Conservation (phyloP, 108 stramenopile species). For the Skeletonema marinoi region DNA sequence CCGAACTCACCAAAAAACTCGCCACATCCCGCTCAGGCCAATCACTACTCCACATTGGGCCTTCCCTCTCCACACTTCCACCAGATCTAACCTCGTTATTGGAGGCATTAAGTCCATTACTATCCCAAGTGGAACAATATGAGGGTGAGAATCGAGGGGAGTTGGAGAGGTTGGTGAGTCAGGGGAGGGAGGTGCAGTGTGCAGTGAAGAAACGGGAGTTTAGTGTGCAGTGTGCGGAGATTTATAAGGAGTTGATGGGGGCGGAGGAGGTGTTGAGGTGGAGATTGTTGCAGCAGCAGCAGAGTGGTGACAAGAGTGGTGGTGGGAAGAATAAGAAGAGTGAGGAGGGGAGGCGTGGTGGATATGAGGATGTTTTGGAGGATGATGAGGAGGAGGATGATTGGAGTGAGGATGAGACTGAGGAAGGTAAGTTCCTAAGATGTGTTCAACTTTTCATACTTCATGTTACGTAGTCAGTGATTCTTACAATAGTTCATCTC, state of each 20-base stretch:
- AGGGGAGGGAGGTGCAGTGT: slow-evolving; percentile 49
- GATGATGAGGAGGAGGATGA: background rate
- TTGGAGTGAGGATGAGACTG: slow-evolving; percentile 4
- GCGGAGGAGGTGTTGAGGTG: slow-evolving; percentile 57
- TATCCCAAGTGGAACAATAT: slow-evolving; percentile 53
- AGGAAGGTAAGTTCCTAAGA: slow-evolving; percentile 2
- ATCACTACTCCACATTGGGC: slow-evolving; percentile 82
- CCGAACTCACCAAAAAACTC: slow-evolving; percentile 76
- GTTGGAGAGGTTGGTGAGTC: slow-evolving; percentile 58
- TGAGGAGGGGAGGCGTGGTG: background rate
- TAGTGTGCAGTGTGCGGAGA: slow-evolving; percentile 66
- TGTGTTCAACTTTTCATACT: background rate
- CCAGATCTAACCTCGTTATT: slow-evolving; percentile 78
- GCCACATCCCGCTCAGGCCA: slow-evolving; percentile 87
- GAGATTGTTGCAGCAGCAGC: background rate
- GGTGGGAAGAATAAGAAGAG: background rate
- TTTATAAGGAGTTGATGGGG: slow-evolving; percentile 72
- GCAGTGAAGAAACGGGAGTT: slow-evolving; percentile 48
- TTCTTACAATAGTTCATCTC: background rate
- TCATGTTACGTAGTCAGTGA: background rate
- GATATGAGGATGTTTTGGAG: background rate
- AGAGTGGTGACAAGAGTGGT: background rate
- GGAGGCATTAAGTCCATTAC: slow-evolving; percentile 67
- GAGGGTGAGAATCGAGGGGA: slow-evolving; percentile 53
- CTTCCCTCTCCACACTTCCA: slow-evolving; percentile 71